Percentiles rank a stretch among this genome's conserved stretches.
Evolutionary conservation across 2,329 filamentous ascomycete species (phyloP).

Genomic region (Talaromyces sp.): DNA sequence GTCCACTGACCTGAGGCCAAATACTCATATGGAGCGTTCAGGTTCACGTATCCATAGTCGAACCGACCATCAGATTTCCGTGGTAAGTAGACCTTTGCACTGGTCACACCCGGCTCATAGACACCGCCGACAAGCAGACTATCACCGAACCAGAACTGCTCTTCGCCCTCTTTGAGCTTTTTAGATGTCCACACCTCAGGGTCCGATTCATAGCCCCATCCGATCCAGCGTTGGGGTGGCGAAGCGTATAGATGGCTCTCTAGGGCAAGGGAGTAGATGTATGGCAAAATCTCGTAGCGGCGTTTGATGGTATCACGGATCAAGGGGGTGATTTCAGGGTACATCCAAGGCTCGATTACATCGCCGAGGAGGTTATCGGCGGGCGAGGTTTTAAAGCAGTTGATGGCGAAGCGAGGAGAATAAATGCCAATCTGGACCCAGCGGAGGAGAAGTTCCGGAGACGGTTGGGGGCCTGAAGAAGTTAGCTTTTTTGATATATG

Average conservation of each 20-base stretch:
- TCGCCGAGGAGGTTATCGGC: slow-evolving; percentile 65
- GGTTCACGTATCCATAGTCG: slow-evolving; percentile 60
- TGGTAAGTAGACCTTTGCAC: slow-evolving; percentile 62
- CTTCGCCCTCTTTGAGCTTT: slow-evolving; percentile 60
- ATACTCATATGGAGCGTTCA: slow-evolving; percentile 60
- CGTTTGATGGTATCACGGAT: slow-evolving; percentile 65
- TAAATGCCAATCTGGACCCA: slow-evolving; percentile 72
- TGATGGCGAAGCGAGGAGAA: slow-evolving; percentile 70
- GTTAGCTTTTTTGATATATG: neutral
- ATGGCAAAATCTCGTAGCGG: slow-evolving; percentile 68
- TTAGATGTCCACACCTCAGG: slow-evolving; percentile 60
- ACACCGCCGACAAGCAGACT: slow-evolving; percentile 61
- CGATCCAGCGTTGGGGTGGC: slow-evolving; percentile 68
- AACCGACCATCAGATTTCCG: slow-evolving; percentile 34
- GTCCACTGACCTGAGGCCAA: slow-evolving; percentile 55
- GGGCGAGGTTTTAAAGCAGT: slow-evolving; percentile 71
- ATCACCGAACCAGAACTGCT: slow-evolving; percentile 71
- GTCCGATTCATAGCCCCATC: slow-evolving; percentile 68
- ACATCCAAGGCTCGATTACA: slow-evolving; percentile 77
- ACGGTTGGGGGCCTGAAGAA: slow-evolving; percentile 56
- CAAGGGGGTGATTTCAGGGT: slow-evolving; percentile 62
- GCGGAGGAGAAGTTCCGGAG: slow-evolving; percentile 66
- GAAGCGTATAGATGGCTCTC: slow-evolving; percentile 59
- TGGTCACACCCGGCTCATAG: slow-evolving; percentile 57
- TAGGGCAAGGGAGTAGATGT: slow-evolving; percentile 64